Evolutionary conservation across 2,329 filamentous ascomycete species (phyloP), one percentile per base, ranked within the genome.

Genomic region (Penicillium concentricum): DNA sequence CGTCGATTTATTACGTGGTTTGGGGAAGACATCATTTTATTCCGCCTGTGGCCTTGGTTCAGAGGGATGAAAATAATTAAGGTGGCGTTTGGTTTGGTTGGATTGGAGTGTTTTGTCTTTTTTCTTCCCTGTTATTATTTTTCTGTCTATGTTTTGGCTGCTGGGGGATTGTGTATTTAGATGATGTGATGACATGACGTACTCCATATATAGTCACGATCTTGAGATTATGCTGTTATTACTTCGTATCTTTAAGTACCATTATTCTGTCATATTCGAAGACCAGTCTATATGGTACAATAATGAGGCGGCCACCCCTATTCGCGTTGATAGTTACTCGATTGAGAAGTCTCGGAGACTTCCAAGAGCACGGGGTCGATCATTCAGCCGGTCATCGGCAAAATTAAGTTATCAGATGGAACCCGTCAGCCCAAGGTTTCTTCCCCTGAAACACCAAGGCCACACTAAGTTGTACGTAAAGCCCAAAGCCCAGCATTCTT

Each of bases 1-100:
- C 78, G 2, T 68, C 77, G 4, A 52, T 72, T 0, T 81, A 77
- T 58, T 82, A 80, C 57, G 61, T 68, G n/a, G 15, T 74, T 4
- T 63, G 68, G 41, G 80, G 77, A 2, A 69, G 71, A 28, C 69
- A 76, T 39, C 64, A 71, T 24, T 82, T 81, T 61, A 66, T 72
- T 47, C 69, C 73, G 6, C 75, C 75, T 5, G 74, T 76, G 24
- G 68, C 68, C 4, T 62, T 74, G 53, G 67, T 75, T 10, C 73
- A 72, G 38, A 60, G 73, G 37, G 66, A 69, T 8, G 54, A 44
- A 18, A 48, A 12, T 58, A 51, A 28, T 34, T 54, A 49, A n/a
- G 16, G 15, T 53, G 18, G 12, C 2, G 16, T 15, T 30, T 24
- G 24, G 16, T 22, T 50, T 24, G 24, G 16, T n/a, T 50, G 20